Conservation (phyloP, 108 stramenopile species). For the Cylindrotheca fusiformis region DNA sequence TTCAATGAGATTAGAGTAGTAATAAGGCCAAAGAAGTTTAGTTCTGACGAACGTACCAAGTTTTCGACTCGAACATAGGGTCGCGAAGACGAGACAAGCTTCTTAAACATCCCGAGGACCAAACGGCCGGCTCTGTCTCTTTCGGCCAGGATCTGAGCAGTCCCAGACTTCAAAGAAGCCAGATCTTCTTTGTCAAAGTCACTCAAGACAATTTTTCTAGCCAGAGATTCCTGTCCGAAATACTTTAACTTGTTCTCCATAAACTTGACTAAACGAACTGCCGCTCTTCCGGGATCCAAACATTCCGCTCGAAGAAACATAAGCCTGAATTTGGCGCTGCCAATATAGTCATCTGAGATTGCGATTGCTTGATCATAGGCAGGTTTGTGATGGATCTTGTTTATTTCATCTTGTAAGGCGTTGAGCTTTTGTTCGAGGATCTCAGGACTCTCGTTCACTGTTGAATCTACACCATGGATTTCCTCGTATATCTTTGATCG, state of each 20-base stretch:
- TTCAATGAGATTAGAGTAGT: too few relatives aligned
- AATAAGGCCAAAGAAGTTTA: too few relatives aligned
- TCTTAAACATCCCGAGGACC: conserved; percentile 1
- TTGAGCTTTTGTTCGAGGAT: background rate
- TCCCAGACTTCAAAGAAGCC: background rate
- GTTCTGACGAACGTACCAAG: too few relatives aligned
- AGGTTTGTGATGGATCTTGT: conserved; percentile 9
- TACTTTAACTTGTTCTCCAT: conserved; percentile 17
- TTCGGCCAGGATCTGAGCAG: conserved; percentile 19
- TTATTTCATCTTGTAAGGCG: conserved; percentile 3
- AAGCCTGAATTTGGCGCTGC: conserved; percentile 3
- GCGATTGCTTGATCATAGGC: conserved; percentile 11
- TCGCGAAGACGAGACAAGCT: background rate
- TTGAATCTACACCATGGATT: conserved; percentile 23
- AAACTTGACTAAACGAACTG: conserved; percentile 13
- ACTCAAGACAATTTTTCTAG: background rate
- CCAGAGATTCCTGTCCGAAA: conserved; percentile 10
- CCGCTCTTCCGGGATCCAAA: conserved; percentile 14
- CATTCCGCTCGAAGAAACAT: conserved; percentile 23
- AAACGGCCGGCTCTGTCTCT: conserved; percentile 31
- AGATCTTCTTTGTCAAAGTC: conserved; percentile 16
- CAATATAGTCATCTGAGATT: conserved; percentile 3
- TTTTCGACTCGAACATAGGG: too few relatives aligned
- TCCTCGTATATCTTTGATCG: conserved; percentile 28
- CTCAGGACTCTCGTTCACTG: conserved; percentile 13